These are phyloP conservation scores for Thelephora terrestris DNA, from an alignment of 1,284 basidiomycete genomes.

Conservation along the genomic window DNA sequence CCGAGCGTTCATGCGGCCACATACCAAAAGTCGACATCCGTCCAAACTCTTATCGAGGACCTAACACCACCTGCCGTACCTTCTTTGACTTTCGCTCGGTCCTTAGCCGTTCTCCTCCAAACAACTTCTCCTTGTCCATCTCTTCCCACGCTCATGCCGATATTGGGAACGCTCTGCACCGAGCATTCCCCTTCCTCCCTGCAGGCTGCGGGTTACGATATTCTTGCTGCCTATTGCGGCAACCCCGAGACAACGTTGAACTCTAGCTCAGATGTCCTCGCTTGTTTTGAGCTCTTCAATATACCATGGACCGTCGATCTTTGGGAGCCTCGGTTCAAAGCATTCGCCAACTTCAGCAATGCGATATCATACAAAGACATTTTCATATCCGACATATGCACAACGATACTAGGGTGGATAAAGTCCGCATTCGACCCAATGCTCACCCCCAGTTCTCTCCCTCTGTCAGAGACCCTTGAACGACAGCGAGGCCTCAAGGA, in stretches of 20 bases:
- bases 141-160: slow-evolving; percentile 33
- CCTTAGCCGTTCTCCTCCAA: slow-evolving; percentile 18
- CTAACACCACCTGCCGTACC: slow-evolving; percentile 27
- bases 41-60: slow-evolving; percentile 23
- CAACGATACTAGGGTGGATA: slow-evolving; percentile 52
- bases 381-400: slow-evolving; percentile 18
- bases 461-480: slow-evolving; percentile 39
- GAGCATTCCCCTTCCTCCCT: slow-evolving; percentile 39
- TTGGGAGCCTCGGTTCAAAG: slow-evolving; percentile 61
- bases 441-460: slow-evolving; percentile 24
- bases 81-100: slow-evolving; percentile 22
- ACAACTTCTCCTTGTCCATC: slow-evolving; percentile 16
- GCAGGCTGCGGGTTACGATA: slow-evolving; percentile 60
- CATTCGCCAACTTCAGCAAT: slow-evolving; percentile 48
- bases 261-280: slow-evolving; percentile 44
- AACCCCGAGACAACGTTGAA: slow-evolving; percentile 35
- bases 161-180: slow-evolving; percentile 48
- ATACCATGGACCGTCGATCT: slow-evolving; percentile 50
- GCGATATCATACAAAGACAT: background rate
- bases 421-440: slow-evolving; percentile 49
- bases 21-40: slow-evolving; percentile 13
- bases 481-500: slow-evolving; percentile 48
- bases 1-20: slow-evolving; percentile 16
- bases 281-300: slow-evolving; percentile 53
- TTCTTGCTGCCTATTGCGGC: slow-evolving; percentile 57